Evolutionary conservation across 2,329 filamentous ascomycete species (phyloP).

Genomic region (Blumeria graminis): DNA sequence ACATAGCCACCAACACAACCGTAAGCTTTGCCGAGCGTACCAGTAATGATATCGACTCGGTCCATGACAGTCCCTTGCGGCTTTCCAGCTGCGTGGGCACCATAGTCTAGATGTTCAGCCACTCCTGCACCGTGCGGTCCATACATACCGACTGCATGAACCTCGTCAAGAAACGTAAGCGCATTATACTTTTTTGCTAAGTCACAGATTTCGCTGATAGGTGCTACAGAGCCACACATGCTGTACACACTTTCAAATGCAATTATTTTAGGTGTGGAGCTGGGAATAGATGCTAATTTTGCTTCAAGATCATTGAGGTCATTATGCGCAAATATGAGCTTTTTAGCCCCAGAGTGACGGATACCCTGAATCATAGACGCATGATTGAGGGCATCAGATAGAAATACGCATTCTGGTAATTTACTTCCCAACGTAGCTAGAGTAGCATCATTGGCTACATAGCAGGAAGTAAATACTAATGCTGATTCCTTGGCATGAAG

Average conservation of each 20-base stretch:
- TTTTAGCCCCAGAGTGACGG: conserved; percentile 85
- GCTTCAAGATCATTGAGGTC: conserved; percentile 79
- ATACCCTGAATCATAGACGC: conserved; percentile 99
- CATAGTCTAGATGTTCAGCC: conserved; percentile 89
- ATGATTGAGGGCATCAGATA: conserved; percentile 95
- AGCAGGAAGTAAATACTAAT: conserved; percentile 91
- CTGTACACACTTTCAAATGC: conserved; percentile 98
- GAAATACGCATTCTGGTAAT: conserved; percentile 82
- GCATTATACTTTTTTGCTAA: conserved; percentile 94
- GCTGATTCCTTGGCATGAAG: conserved; percentile 82
- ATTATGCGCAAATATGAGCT: conserved; percentile 98
- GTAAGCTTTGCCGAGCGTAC: conserved; percentile 90
- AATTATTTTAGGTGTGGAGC: conserved; percentile 84
- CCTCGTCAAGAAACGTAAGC: conserved; percentile 92
- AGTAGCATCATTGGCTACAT: conserved; percentile 93
- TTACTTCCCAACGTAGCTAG: conserved; percentile 92
- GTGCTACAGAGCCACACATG: conserved; percentile 95
- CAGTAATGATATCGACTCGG: conserved; percentile 91
- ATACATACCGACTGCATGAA: conserved; percentile 98
- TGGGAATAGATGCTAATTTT: conserved; percentile 70
- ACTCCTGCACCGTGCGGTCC: conserved; percentile 87
- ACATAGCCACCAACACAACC: conserved; percentile 97
- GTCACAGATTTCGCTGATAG: conserved; percentile 89
- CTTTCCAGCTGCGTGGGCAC: conserved; percentile 52
- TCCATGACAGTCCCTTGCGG: conserved; percentile 77